phyloP scores from a whole-genome alignment of 1,284 basidiomycete species.

The Schizophyllum amplum region DNA sequence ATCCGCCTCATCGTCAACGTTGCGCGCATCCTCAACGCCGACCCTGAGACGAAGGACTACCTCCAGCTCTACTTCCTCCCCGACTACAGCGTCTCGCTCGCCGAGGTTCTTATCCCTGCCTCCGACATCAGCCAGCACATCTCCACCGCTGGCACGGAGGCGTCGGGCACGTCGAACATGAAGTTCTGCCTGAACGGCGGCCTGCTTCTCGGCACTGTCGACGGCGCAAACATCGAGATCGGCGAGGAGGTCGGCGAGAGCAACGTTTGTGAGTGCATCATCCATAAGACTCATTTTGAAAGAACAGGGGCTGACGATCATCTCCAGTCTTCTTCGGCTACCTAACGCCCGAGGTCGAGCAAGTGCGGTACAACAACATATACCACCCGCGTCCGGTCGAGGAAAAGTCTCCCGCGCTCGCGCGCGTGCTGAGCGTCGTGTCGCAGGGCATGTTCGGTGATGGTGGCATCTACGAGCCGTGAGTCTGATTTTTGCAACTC shows the following conservation, averaged over 20 bases:
- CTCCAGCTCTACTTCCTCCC: constrained; percentile 82
- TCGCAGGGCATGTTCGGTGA: constrained; percentile 74
- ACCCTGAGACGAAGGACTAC: constrained; percentile 79
- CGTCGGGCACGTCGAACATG: constrained; percentile 88
- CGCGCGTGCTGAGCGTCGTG: constrained; percentile 65
- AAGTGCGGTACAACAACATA: constrained; percentile 74
- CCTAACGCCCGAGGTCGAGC: constrained; percentile 74
- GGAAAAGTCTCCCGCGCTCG: constrained; percentile 73
- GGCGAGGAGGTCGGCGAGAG: constrained; percentile 71
- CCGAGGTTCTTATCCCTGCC: constrained; percentile 87
- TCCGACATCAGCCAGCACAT: constrained; percentile 91
- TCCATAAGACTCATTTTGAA: background rate
- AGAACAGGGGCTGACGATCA: constrained; percentile 7
- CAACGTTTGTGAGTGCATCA: constrained; percentile 47
- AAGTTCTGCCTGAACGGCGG: constrained; percentile 88
- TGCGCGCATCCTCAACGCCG: constrained; percentile 75
- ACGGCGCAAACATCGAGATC: constrained; percentile 94
- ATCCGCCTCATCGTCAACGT: constrained; percentile 90
- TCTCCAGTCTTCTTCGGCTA: constrained; percentile 74
- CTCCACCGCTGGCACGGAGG: constrained; percentile 89
- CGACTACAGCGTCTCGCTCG: constrained; percentile 85
- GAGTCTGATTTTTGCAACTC: constrained; percentile 23
- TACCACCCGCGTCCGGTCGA: constrained; percentile 77
- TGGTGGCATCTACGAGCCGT: constrained; percentile 70
- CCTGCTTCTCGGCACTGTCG: constrained; percentile 73